These are phyloP conservation scores for Pulveroboletus sp. DNA, from an alignment of 768 basidiomycete genomes.

Conservation along the genomic window DNA sequence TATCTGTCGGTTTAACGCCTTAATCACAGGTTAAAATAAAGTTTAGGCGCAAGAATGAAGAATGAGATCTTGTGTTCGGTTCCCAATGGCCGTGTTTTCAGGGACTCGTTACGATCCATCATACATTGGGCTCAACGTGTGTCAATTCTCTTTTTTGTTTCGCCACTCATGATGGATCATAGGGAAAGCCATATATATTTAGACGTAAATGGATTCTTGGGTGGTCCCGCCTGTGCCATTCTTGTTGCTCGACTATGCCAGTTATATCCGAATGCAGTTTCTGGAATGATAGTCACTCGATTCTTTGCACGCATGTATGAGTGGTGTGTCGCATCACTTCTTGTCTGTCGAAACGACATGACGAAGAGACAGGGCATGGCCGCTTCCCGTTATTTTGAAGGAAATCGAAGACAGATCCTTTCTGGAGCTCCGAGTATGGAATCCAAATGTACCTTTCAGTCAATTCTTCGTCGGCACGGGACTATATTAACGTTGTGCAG, in stretches of 20 bases:
- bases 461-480: too few relatives aligned
- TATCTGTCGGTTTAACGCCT: slow-evolving; percentile 3
- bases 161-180: slow-evolving; percentile 8
- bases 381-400: slow-evolving; percentile 94
- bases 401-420: slow-evolving; percentile 97
- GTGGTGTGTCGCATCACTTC: slow-evolving; percentile 59
- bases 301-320: slow-evolving; percentile 99
- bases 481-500: slow-evolving; percentile 36
- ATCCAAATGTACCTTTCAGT: slow-evolving; percentile 69
- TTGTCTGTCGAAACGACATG: slow-evolving; percentile 3
- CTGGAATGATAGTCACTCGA: slow-evolving; percentile 93
- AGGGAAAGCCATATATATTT: slow-evolving; percentile 98
- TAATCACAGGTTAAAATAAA: slow-evolving; percentile 10
- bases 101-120: slow-evolving; percentile 92
- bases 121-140: slow-evolving; percentile 96
- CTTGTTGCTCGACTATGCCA: slow-evolving; percentile 98
- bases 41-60: slow-evolving; percentile 86
- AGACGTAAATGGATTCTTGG: slow-evolving; percentile 97
- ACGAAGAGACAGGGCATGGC: slow-evolving; percentile 78
- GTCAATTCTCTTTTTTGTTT: slow-evolving; percentile 27
- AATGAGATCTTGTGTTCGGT: slow-evolving; percentile 95
- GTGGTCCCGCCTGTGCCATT: slow-evolving; percentile 98
- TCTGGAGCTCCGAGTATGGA: slow-evolving; percentile 93
- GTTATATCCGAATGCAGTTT: slow-evolving; percentile 91
- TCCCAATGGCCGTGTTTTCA: slow-evolving; percentile 90